Conservation (phyloP, 2,329 filamentous ascomycete genomes). For the Apiospora kogelbergensis region DNA sequence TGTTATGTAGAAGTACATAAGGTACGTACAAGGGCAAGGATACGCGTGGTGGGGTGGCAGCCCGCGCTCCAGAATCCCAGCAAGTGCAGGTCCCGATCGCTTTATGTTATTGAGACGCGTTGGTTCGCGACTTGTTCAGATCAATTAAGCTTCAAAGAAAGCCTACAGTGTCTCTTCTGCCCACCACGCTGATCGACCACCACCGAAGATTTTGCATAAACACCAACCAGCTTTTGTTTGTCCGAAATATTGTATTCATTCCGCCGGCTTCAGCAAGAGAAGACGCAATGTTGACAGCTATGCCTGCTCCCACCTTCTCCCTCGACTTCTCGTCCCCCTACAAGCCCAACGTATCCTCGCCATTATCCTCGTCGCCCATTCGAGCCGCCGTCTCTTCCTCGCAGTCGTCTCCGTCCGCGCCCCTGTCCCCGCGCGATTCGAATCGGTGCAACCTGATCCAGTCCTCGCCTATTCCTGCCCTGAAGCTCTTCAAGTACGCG, state of each 20-base stretch:
- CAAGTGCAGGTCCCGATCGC: not conserved
- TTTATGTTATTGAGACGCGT: not conserved
- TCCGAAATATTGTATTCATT: not conserved
- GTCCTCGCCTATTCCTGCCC: conserved; percentile 35
- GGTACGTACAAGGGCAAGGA: not conserved
- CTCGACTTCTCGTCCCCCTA: conserved; percentile 39
- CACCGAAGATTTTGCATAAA: not conserved
- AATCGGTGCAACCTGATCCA: conserved; percentile 39
- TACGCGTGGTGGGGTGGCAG: not conserved
- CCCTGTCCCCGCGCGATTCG: conserved; percentile 42
- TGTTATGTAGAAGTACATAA: too few species aligned
- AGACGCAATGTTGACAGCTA: conserved; percentile 34
- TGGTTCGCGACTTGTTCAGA: not conserved
- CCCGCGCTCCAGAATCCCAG: not conserved
- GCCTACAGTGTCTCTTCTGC: not conserved
- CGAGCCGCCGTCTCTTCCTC: conserved; percentile 45
- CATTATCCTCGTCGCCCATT: conserved; percentile 59
- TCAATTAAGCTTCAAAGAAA: not conserved
- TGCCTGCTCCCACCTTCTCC: conserved; percentile 43
- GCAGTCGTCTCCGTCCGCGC: conserved; percentile 40
- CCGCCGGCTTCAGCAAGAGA: not conserved
- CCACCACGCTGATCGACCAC: not conserved
- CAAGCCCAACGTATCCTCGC: conserved; percentile 52
- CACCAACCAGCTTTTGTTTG: not conserved
- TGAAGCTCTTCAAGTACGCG: conserved; percentile 44